phyloP scores from a whole-genome alignment of 169 alveolate species.

The Plasmodium chabaudi region DNA sequence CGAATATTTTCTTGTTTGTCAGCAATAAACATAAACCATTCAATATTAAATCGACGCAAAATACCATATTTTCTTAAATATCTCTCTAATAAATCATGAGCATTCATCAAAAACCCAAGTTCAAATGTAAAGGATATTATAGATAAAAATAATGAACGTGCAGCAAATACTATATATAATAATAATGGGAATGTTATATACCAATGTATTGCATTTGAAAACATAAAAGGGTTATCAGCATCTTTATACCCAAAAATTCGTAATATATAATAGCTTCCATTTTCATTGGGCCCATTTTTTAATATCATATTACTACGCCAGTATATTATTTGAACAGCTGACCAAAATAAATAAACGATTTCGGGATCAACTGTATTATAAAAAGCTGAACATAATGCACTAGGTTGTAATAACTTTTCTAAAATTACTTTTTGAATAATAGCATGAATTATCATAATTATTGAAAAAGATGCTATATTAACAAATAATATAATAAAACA shows the following conservation, averaged over 20 bases:
- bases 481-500: conserved; percentile 45
- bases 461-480: conserved; percentile 39
- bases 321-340: conserved; percentile 80
- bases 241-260: conserved; percentile 67
- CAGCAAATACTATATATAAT: conserved; percentile 69
- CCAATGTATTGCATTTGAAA: conserved; percentile 34
- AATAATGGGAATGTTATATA: conserved; percentile 51
- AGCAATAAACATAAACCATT: conserved; percentile 75
- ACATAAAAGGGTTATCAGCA: conserved; percentile 33
- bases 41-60: conserved; percentile 54
- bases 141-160: conserved; percentile 52
- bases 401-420: conserved; percentile 72
- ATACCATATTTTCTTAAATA: conserved; percentile 67
- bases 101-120: conserved; percentile 68
- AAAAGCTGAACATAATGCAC: conserved; percentile 82
- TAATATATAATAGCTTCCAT: conserved; percentile 25
- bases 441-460: conserved; percentile 69
- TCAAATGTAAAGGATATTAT: conserved; percentile 68
- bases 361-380: conserved; percentile 84
- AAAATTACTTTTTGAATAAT: conserved; percentile 69
- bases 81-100: conserved; percentile 59
- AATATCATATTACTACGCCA: conserved; percentile 78
- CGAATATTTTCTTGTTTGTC: conserved; percentile 68
- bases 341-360: conserved; percentile 81
- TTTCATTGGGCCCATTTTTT: conserved; percentile 24